A percentile compares a stretch with the other conserved stretches of the same genome.
Evolutionary conservation across 805 yeast genomes (phyloP).

Genomic region (Sugiyamaella boreocaroliniensis): DNA sequence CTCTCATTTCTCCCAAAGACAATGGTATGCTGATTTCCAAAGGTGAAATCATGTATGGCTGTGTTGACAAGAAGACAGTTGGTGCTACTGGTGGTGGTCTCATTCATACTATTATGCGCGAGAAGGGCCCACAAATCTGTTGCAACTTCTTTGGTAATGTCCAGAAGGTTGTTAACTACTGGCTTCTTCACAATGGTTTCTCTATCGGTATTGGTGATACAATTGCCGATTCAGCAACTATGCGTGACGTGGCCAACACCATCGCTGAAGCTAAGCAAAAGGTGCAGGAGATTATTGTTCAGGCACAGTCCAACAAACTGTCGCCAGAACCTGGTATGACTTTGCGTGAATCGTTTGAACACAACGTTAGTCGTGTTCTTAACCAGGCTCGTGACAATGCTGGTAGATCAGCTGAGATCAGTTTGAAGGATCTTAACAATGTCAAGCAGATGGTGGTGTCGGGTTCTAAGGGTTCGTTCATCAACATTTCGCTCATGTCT

Average conservation of each 20-base stretch:
- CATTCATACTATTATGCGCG: slow-evolving; percentile 95
- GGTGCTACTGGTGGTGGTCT: slow-evolving; percentile 99
- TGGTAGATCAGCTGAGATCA: slow-evolving; percentile 97
- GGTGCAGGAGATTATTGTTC: slow-evolving; percentile 88
- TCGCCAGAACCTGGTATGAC: slow-evolving; percentile 99
- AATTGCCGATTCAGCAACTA: slow-evolving; percentile 94
- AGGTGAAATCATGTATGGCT: slow-evolving; percentile 97
- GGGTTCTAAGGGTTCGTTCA: slow-evolving; percentile 98
- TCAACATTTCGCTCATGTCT: slow-evolving; percentile 98
- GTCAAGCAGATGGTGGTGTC: slow-evolving; percentile 99
- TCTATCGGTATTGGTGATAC: slow-evolving; percentile 99
- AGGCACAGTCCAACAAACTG: slow-evolving; percentile 81
- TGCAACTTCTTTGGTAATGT: slow-evolving; percentile 85
- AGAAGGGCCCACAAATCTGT: slow-evolving; percentile 88
- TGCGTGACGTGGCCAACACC: slow-evolving; percentile 88
- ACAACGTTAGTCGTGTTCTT: slow-evolving; percentile 87
- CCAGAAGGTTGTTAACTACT: slow-evolving; percentile 91
- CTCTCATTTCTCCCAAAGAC: slow-evolving; percentile 79
- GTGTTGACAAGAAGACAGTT: slow-evolving; percentile 94
- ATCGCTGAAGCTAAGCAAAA: slow-evolving; percentile 88
- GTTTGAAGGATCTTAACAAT: slow-evolving; percentile 86
- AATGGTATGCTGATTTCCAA: slow-evolving; percentile 92
- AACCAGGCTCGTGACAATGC: slow-evolving; percentile 99
- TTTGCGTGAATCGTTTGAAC: slow-evolving; percentile 95
- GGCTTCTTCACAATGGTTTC: slow-evolving; percentile 95